phyloP scores from a whole-genome alignment of 352 stramenopile genomes.

The Thraustotheca clavata region DNA sequence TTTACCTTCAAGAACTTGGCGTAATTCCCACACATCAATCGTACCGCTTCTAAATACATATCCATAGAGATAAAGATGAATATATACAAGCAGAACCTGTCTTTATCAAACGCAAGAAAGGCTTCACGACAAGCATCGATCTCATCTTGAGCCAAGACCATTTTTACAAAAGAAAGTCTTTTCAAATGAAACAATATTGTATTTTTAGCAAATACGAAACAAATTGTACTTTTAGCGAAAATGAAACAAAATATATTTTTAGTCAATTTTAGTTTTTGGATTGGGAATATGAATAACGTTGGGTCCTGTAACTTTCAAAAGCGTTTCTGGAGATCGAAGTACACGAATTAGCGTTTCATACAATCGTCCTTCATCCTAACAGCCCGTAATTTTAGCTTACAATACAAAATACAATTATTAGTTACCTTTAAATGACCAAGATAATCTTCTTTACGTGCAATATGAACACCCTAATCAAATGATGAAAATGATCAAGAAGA shows the following conservation, averaged over 20 bases:
- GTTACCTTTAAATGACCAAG: constrained; percentile 67
- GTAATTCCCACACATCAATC: constrained; percentile 93
- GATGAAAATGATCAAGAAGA: background rate
- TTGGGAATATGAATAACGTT: constrained; percentile 82
- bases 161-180: constrained; percentile 19
- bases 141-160: constrained; percentile 92
- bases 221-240: background rate
- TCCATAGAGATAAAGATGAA: background rate
- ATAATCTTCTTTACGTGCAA: constrained; percentile 72
- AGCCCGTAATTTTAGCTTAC: background rate
- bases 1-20: constrained; percentile 88
- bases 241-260: background rate
- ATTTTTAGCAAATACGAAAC: background rate
- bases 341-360: constrained; percentile 83
- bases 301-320: constrained; percentile 73
- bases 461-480: constrained; percentile 67
- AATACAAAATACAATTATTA: background rate
- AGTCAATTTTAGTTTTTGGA: constrained; percentile 79
- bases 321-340: constrained; percentile 70
- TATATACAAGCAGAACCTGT: constrained; percentile 38
- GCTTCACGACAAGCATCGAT: constrained; percentile 94
- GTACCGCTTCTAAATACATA: constrained; percentile 64
- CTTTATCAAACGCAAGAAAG: constrained; percentile 97
- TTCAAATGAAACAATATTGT: constrained; percentile 13
- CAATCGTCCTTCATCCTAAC: constrained; percentile 67